Percentiles rank a stretch among this genome's conserved stretches.
Evolutionary conservation across 768 basidiomycete genomes (phyloP).

Genomic region (Cubamyces sp.): DNA sequence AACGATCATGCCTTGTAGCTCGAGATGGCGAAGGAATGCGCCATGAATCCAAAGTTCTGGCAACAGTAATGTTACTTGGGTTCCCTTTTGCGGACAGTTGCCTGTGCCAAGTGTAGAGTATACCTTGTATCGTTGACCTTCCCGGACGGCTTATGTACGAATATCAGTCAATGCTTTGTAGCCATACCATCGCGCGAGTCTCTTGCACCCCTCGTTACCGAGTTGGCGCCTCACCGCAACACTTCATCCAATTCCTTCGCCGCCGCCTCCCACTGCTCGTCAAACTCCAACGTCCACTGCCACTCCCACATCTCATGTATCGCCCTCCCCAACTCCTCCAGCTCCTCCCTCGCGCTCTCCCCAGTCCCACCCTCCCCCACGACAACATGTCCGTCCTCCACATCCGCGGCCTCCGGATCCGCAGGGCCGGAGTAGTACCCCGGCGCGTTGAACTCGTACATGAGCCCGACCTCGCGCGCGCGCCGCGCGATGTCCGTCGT

Average conservation of each 20-base stretch:
- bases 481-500: slow-evolving; percentile 19
- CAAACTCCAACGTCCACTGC: slow-evolving; percentile 16
- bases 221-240: neutral
- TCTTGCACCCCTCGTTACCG: neutral
- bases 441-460: slow-evolving; percentile 27
- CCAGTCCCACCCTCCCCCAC: neutral
- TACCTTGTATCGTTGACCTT: neutral
- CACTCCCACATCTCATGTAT: slow-evolving; percentile 26
- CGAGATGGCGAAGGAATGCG: slow-evolving; percentile 52
- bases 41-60: slow-evolving; percentile 33
- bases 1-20: slow-evolving; percentile 27
- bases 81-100: too few species aligned
- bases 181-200: neutral
- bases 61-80: slow-evolving; percentile 11
- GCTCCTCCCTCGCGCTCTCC: slow-evolving; percentile 4
- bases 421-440: slow-evolving; percentile 32
- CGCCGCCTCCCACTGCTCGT: slow-evolving; percentile 28
- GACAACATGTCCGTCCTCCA: too few species aligned
- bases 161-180: neutral
- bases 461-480: slow-evolving; percentile 27
- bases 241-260: slow-evolving; percentile 9
- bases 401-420: too few species aligned
- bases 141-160: neutral
- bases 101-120: slow-evolving; percentile 9
- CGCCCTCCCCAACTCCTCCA: slow-evolving; percentile 24